phyloP scores from a whole-genome alignment of 1,284 basidiomycete species.

The Agroathelia rolfsii region DNA sequence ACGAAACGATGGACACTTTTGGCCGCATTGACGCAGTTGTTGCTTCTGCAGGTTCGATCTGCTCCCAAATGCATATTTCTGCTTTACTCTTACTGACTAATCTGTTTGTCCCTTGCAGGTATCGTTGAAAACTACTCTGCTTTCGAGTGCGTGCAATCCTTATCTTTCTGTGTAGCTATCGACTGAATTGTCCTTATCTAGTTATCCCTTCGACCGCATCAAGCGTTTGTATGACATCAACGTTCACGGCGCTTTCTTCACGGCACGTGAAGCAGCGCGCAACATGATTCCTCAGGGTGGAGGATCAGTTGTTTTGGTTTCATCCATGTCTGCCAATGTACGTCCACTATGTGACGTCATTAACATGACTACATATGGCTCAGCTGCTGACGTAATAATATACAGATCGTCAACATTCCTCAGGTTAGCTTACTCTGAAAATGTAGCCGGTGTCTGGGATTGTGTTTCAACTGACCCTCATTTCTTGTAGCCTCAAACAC shows the following conservation, averaged over 20 bases:
- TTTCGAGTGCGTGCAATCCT: slow-evolving; percentile 49
- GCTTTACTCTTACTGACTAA: slow-evolving; percentile 6
- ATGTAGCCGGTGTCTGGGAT: not conserved
- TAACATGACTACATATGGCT: too few relatives aligned
- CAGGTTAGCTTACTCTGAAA: slow-evolving; percentile 35
- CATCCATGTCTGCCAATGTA: slow-evolving; percentile 86
- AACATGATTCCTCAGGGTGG: slow-evolving; percentile 68
- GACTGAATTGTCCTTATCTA: slow-evolving; percentile 17
- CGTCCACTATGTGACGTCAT: slow-evolving; percentile 19
- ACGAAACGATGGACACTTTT: slow-evolving; percentile 56
- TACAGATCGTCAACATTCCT: slow-evolving; percentile 78
- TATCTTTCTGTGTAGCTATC: slow-evolving; percentile 5
- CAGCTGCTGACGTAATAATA: slow-evolving; percentile 12
- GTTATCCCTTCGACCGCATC: slow-evolving; percentile 78
- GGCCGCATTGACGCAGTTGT: slow-evolving; percentile 84
- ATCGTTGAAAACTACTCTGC: slow-evolving; percentile 91
- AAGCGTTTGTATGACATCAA: slow-evolving; percentile 86
- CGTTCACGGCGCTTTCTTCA: slow-evolving; percentile 88
- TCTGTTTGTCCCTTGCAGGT: slow-evolving; percentile 36
- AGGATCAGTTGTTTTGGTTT: slow-evolving; percentile 82
- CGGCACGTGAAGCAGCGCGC: slow-evolving; percentile 85
- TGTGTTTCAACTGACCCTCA: slow-evolving; percentile 3
- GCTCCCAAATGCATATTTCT: slow-evolving; percentile 3
- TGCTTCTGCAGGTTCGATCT: slow-evolving; percentile 70
- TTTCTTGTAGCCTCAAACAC: slow-evolving; percentile 68